A percentile compares a stretch with the other conserved stretches of the same genome.
phyloP scores from a whole-genome alignment of 2,329 filamentous ascomycete species.

The Microsporum canis region DNA sequence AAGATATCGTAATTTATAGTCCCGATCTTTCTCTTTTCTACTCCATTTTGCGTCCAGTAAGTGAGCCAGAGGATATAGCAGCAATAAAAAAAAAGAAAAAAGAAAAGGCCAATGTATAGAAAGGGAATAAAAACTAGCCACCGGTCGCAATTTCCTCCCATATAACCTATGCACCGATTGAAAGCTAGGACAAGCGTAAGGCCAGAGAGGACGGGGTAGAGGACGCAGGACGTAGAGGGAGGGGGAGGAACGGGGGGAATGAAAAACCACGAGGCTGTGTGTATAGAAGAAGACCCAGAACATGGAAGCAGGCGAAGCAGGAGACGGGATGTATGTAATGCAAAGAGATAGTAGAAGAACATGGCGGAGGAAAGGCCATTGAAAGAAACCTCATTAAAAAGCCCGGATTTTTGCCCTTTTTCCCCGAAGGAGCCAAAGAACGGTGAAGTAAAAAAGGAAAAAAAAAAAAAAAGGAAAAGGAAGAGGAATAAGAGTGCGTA shows the following conservation, averaged over 20 bases:
- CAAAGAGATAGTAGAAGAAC: not conserved
- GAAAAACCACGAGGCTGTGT: not conserved
- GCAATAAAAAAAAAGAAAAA: not conserved
- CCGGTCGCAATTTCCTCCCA: not conserved
- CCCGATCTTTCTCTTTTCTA: not conserved
- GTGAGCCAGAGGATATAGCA: not conserved
- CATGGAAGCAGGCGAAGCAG: not conserved
- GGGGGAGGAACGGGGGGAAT: not conserved
- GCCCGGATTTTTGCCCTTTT: not conserved
- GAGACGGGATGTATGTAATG: not conserved
- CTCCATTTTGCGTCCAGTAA: not conserved
- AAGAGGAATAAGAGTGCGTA: not conserved
- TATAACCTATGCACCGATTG: conserved; percentile 1
- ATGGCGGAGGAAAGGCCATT: not conserved
- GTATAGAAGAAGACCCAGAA: not conserved
- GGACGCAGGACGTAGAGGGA: not conserved
- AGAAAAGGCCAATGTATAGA: not conserved
- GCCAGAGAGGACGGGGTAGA: not conserved
- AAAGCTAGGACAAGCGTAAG: not conserved
- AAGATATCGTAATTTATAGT: not conserved
- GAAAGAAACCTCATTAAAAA: not conserved
- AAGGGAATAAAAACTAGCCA: not conserved
- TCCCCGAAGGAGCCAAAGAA: not conserved
- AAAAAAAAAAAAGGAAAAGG: not conserved
- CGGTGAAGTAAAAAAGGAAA: conserved; percentile 1